Conservation (phyloP, 2,329 filamentous ascomycete species). For the Calonectria montana region DNA sequence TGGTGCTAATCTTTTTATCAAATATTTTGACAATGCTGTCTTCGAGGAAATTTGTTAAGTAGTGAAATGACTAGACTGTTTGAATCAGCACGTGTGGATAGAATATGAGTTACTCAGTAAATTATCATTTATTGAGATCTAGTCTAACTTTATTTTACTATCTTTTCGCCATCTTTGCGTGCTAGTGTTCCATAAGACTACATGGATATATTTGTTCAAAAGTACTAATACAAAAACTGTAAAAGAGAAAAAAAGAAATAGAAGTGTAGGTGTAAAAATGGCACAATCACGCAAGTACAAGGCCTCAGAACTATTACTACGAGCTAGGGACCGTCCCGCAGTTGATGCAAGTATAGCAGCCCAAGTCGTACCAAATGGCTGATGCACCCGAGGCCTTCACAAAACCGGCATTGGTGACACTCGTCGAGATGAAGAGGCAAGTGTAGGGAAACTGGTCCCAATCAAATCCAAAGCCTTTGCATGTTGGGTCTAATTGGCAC, state of each 20-base stretch:
- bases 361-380: neutral
- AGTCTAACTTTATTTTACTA: neutral
- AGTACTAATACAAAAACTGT: neutral
- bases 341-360: neutral
- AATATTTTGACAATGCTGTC: neutral
- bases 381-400: neutral
- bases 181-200: neutral
- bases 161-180: no score
- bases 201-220: neutral
- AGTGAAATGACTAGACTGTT: neutral
- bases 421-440: neutral
- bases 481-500: neutral
- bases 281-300: no score
- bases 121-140: neutral
- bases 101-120: neutral
- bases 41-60: neutral
- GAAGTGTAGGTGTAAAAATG: neutral
- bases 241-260: neutral
- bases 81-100: neutral
- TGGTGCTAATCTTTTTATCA: neutral
- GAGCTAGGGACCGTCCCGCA: neutral
- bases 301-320: neutral
- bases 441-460: neutral
- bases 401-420: neutral
- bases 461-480: neutral